Base-by-base conservation (phyloP, 805 yeast genomes). In the Candida golubevii region DNA sequence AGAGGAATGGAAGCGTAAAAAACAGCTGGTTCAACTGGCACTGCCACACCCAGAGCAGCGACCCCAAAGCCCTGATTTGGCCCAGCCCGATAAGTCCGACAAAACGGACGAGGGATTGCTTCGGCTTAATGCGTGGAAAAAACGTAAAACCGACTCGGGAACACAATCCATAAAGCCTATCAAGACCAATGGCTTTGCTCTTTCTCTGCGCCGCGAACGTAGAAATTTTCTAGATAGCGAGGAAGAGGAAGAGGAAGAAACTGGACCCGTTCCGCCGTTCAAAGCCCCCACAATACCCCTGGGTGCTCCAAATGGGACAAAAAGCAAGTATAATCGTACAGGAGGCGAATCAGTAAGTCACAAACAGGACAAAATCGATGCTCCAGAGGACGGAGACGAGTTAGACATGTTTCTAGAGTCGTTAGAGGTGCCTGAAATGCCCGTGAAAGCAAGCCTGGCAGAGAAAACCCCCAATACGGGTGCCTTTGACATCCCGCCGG, bases 41-140 rank as follows among this genome's bases (percentile, higher is more conserved):
- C 34, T 34, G 37, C 33, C 34, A 12, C 32, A 29, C 3, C 6
- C 32, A 29, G 32, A 29, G 32, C n/a, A 10, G n/a, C 32, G 32
- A 29, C 4, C 32, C 3, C 6, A 18, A 18, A 18, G n/a, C 32
- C 3, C 32, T 2, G 15, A 8, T 32, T 14, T 13, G 15, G 7
- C 34, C 6, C 34, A n/a, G n/a, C 15, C 15, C 15, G 34, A 12
- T 32, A 14, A 32, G 2, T 8, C 15, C 8, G 34, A 8, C 3
- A 29, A 29, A 3, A 3, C 32, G 7, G 34, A 32, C 3, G 32
- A 48, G 67, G 23, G 23, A 3, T 3, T 18, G 23, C 23, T 18
- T 18, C 23, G 74, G 45, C 56, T 78, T 0, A 77, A 74, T 44
- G 79, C 76, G 26, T 79, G 83, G 83, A 78, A 76, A 58, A 65